These are phyloP conservation scores for Carpinus viminea DNA, from an alignment of 306 rosid genomes.

Conservation along the genomic window DNA sequence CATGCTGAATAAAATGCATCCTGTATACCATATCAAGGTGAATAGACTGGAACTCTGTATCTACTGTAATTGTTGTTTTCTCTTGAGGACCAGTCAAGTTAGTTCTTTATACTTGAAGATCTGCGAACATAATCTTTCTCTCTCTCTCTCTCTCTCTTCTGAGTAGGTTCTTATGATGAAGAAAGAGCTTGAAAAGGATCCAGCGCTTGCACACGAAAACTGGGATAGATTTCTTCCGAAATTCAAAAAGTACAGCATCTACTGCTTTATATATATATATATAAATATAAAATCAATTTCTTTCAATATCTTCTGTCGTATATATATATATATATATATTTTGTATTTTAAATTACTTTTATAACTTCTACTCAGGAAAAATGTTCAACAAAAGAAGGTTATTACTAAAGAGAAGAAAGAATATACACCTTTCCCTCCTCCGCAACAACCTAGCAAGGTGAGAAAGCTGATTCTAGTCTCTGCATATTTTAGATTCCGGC, in stretches of 20 bases:
- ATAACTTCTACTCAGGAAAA: conserved; percentile 61
- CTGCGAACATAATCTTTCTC: neutral
- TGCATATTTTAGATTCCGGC: conserved; percentile 9
- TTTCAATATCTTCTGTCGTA: conserved; percentile 10
- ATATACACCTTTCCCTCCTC: conserved; percentile 90
- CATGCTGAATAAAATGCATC: conserved; percentile 85
- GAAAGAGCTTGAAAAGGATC: conserved; percentile 94
- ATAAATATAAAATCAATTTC: neutral
- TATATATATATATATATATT: neutral
- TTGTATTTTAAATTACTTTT: neutral
- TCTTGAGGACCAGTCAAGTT: neutral
- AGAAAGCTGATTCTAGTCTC: conserved; percentile 24
- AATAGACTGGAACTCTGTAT: conserved; percentile 12
- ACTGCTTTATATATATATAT: conserved; percentile 8
- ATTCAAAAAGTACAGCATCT: conserved; percentile 68
- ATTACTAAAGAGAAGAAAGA: conserved; percentile 70
- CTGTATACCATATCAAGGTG: conserved; percentile 92
- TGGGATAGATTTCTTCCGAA: conserved; percentile 98
- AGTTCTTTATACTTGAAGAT: neutral
- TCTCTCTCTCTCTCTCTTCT: conserved; percentile 8
- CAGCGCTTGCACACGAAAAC: conserved; percentile 75
- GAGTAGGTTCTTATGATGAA: conserved; percentile 80
- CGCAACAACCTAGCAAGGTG: conserved; percentile 91
- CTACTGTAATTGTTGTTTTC: neutral
- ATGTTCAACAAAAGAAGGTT: conserved; percentile 72